A percentile compares a stretch with the other conserved stretches of the same genome.
These are phyloP conservation scores for Penicillium sp. DNA, from an alignment of 2,329 filamentous ascomycete genomes.

Conservation along the genomic window DNA sequence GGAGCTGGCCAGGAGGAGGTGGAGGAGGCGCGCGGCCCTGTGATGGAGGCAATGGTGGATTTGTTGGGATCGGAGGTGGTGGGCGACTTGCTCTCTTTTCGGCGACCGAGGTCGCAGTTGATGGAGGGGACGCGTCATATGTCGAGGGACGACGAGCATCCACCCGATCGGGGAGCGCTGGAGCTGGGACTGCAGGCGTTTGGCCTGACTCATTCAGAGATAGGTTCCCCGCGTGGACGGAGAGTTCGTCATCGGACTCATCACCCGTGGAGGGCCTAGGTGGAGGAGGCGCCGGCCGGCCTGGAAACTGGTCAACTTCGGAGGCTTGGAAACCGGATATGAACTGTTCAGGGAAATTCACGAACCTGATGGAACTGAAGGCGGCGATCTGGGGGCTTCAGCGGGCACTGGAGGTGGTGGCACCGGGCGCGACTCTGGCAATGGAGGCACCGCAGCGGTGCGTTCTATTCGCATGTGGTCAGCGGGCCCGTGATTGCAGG, in stretches of 20 bases:
- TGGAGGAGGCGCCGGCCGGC: conserved; percentile 55
- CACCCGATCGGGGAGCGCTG: conserved; percentile 36
- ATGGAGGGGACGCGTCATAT: conserved; percentile 41
- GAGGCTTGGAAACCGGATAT: not conserved
- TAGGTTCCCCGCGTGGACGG: conserved; percentile 44
- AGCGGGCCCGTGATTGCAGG: not conserved
- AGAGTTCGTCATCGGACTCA: conserved; percentile 83
- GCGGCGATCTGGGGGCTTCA: conserved; percentile 31
- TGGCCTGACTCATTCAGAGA: conserved; percentile 40
- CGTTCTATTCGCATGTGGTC: conserved; percentile 32
- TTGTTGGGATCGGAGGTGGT: conserved; percentile 37
- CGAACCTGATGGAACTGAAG: conserved; percentile 52
- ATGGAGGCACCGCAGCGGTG: conserved; percentile 40
- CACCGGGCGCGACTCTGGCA: conserved; percentile 34
- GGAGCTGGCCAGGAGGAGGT: conserved; percentile 48
- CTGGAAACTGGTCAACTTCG: conserved; percentile 40
- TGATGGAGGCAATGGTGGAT: conserved; percentile 34
- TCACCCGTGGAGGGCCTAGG: conserved; percentile 62
- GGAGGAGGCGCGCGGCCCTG: conserved; percentile 63
- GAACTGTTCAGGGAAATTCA: conserved; percentile 13
- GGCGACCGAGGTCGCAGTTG: conserved; percentile 25
- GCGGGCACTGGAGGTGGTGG: conserved; percentile 31
- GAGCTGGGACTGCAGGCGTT: conserved; percentile 45
- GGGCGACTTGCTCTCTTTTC: conserved; percentile 41
- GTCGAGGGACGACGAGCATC: conserved; percentile 36